Base-by-base conservation (phyloP, 2,329 filamentous ascomycete genomes). In the Sclerotinia glacialis region DNA sequence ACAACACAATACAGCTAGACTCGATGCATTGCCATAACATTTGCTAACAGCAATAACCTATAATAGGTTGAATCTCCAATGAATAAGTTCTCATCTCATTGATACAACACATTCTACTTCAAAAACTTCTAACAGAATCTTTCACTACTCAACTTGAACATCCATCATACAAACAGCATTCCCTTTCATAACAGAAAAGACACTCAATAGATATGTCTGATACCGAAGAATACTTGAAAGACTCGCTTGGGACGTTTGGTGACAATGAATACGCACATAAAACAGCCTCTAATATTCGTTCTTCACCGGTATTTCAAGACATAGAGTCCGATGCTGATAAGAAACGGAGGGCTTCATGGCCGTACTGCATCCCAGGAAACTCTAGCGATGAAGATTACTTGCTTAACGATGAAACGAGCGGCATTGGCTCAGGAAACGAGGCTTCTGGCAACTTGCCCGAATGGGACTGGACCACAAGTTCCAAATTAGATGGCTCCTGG, bases 111-210 rank as follows among this genome's bases (percentile, higher is more conserved):
- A 31, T 5, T 1, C 31, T 1, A 44, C 9, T 28, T 26, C 1
- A 4, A 42, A 5, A 42, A 40, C n/a, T 21, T 56, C 28, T 6
- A 42, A 18, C 1, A 56, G 14, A 56, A 11, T 56, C 37, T 28
- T 42, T 1, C 6, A 28, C n/a, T 11, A 28, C n/a, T 11, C 7
- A 42, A 42, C n/a, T 26, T 21, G n/a, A 28, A 2, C 18, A 1
- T 21, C n/a, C 28, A 53, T 53, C 6, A n/a, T 2, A 34, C 1
- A 18, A 7, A 31, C 7, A 2, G 21, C 1, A 52, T n/a, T 1
- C 3, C 3, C 3, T 0, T 1, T 0, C 50, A 31, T 9, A 7
- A 0, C 6, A 21, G 23, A 53, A 14, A 6, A 2, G 4, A 0
- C 12, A 53, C 4, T 28, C 0, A 18, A 21, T 5, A 12, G 21